Conservation (phyloP, 176 grass and related monocot species). For the Lolium perenne region DNA sequence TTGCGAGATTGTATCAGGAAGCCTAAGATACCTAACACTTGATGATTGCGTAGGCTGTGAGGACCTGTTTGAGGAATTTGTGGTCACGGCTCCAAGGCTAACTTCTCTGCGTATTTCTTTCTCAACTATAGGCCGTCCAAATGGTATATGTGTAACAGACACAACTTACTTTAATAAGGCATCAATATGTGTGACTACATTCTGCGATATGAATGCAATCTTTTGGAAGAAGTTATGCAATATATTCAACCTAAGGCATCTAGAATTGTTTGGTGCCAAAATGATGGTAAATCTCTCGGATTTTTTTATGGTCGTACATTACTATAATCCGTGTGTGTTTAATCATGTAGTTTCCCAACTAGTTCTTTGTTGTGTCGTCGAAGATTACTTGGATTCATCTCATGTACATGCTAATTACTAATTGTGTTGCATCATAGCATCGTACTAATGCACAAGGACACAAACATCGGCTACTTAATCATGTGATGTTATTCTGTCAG, state of each 20-base stretch:
- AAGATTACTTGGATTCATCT: too few species aligned
- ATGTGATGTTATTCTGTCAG: too few species aligned
- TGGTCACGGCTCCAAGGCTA: not conserved
- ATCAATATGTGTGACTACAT: not conserved
- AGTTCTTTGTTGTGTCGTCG: too few species aligned
- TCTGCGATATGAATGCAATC: not conserved
- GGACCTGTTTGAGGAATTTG: not conserved
- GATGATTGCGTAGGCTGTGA: not conserved
- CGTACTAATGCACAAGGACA: too few species aligned
- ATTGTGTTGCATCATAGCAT: too few species aligned
- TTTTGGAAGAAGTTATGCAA: not conserved
- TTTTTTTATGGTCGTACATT: too few species aligned
- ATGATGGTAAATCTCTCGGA: too few species aligned
- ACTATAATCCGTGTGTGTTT: too few species aligned
- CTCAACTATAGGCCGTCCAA: not conserved
- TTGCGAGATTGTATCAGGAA: not conserved
- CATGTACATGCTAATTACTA: too few species aligned
- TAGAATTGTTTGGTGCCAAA: too few species aligned
- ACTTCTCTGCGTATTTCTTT: not conserved
- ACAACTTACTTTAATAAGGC: not conserved
- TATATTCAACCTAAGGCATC: not conserved
- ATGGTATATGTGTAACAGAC: not conserved
- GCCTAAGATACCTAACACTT: not conserved
- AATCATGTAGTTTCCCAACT: too few species aligned
- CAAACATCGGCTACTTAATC: too few species aligned